These are phyloP conservation scores for Cornus suecica DNA, from an alignment of 148 eudicot species.

Conservation along the genomic window DNA sequence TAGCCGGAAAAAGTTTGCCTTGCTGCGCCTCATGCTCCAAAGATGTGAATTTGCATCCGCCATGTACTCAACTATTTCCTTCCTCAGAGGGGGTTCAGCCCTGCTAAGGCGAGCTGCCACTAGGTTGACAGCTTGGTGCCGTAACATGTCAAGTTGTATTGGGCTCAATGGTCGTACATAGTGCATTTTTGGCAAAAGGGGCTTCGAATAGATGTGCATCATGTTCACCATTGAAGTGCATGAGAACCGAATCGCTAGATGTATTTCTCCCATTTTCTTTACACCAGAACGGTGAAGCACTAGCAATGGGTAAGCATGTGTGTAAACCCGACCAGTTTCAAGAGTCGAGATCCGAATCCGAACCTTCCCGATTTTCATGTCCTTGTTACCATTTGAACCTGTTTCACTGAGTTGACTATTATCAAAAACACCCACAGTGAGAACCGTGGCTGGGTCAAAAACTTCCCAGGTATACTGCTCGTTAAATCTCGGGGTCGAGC, in stretches of 20 bases:
- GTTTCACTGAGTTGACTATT: conserved; percentile 50
- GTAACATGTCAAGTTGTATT: conserved; percentile 48
- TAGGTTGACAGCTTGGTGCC: conserved; percentile 57
- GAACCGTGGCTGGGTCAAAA: conserved; percentile 78
- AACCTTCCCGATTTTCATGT: conserved; percentile 65
- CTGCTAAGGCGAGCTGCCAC: conserved; percentile 63
- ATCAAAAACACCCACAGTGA: conserved; percentile 77
- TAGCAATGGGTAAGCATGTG: conserved; percentile 74
- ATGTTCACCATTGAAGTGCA: conserved; percentile 58
- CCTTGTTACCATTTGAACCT: conserved; percentile 26
- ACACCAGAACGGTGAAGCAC: conserved; percentile 78
- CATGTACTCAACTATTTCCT: conserved; percentile 80
- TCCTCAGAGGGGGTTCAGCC: conserved; percentile 75
- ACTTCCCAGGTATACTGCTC: conserved; percentile 98
- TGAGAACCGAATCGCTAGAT: conserved; percentile 77
- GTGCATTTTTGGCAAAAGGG: conserved; percentile 86
- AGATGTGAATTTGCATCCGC: conserved; percentile 72
- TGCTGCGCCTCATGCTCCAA: conserved; percentile 92
- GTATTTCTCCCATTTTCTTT: conserved; percentile 89
- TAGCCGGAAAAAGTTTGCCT: conserved; percentile 74
- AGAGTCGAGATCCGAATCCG: conserved; percentile 79
- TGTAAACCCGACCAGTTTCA: conserved; percentile 80
- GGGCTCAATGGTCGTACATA: conserved; percentile 59
- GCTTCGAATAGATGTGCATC: conserved; percentile 58
- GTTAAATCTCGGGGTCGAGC: conserved; percentile 69